Base-by-base conservation (phyloP, 805 yeast genomes). In the Saccharomyces kudriavzevii region DNA sequence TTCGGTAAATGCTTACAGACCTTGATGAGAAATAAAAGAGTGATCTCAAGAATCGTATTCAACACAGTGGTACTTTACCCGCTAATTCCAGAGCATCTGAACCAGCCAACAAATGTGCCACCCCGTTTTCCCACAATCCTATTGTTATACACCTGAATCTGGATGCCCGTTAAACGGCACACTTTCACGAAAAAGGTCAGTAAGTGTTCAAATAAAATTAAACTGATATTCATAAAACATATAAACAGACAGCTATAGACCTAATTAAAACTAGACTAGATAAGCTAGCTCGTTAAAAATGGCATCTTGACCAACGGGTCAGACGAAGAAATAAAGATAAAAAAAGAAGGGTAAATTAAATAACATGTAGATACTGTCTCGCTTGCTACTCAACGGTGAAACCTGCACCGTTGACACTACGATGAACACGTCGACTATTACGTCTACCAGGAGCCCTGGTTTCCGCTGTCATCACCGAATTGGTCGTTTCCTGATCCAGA, bases 401-500 rank as follows among this genome's bases (percentile, higher is more conserved):
- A 35, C 43, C 43, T 17, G 43, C 43, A 35, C 43, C 22, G 1
- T 4, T 5, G 22, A 11, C 24, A 20, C 9, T 13, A 17, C 5
- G n/a, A 35, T 8, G 17, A 8, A 35, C 8, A 24, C 22, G 9
- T 35, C 40, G 8, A 6, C 43, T 11, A 17, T 17, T 11, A 5
- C 43, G 17, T 35, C 43, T 35, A 35, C 43, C 43, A 35, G 24
- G 17, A 22, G 11, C 43, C 43, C 17, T 35, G 43, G 11, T 35
- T 35, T 14, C 35, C 35, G 24, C 24, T 20, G 9, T n/a, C 43
- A 2, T 35, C 22, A 20, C 17, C 24, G 10, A 22, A 27, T 22
- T 45, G 31, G n/a, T 25, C 29, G 48, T 45, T 45, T 45, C 48
- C 48, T 45, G 48, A 45, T 22, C 48, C 48, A 22, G 29, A 27